Percentiles rank a stretch among this genome's conserved stretches.
Conservation (phyloP, 2,329 filamentous ascomycete genomes). For the Elsinoe batatas region DNA sequence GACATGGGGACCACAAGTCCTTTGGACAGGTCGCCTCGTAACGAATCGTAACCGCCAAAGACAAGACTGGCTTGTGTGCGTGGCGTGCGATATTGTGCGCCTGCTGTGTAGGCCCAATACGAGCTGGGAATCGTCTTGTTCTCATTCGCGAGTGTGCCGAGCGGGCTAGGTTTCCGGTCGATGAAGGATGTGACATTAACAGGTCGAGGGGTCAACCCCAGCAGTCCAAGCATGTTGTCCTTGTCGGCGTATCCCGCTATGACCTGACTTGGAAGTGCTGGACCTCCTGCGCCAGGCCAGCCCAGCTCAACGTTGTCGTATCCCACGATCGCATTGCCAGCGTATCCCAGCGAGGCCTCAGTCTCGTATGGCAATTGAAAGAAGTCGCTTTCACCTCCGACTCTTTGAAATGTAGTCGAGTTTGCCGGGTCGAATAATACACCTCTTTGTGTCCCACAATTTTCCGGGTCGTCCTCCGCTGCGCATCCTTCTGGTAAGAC, state of each 20-base stretch:
- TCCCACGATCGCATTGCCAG: conserved; percentile 56
- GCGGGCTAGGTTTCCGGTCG: conserved; percentile 46
- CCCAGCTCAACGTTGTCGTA: conserved; percentile 39
- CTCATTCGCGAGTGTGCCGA: conserved; percentile 41
- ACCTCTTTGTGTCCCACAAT: conserved; percentile 49
- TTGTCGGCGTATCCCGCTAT: conserved; percentile 31
- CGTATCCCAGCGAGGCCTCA: conserved; percentile 43
- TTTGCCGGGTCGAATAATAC: conserved; percentile 44
- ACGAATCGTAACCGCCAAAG: conserved; percentile 59
- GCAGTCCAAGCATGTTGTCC: conserved; percentile 37
- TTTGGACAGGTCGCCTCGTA: conserved; percentile 49
- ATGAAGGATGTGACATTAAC: conserved; percentile 43
- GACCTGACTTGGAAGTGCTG: conserved; percentile 33
- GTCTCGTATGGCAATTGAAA: conserved; percentile 42
- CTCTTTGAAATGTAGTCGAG: conserved; percentile 36
- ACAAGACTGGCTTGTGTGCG: conserved; percentile 41
- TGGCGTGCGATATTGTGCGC: conserved; percentile 51
- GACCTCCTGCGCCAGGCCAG: conserved; percentile 29
- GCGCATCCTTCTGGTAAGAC: conserved; percentile 55
- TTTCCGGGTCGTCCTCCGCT: conserved; percentile 22
- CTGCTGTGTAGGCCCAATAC: conserved; percentile 66
- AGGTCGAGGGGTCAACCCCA: conserved; percentile 39
- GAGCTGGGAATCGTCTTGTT: conserved; percentile 57
- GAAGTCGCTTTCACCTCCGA: conserved; percentile 52
- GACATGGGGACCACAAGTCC: conserved; percentile 48